phyloP scores from a whole-genome alignment of 257 asterid genomes.

The Solanum boliviense region DNA sequence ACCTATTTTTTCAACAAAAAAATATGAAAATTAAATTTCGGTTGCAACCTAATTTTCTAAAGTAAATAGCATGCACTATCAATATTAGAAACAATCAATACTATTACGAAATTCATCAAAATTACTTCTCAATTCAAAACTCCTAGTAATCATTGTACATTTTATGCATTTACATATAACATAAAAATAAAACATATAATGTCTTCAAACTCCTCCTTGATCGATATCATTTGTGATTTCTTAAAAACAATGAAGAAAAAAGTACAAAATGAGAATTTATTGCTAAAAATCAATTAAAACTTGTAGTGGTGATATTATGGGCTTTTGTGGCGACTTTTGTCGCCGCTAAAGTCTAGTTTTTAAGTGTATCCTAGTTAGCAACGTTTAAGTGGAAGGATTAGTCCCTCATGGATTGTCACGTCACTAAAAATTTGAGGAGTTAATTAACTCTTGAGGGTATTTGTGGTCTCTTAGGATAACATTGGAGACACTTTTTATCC shows the following conservation, averaged over 20 bases:
- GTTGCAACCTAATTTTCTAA: neutral
- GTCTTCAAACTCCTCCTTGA: neutral
- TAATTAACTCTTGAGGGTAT: neutral
- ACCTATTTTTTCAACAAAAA: neutral
- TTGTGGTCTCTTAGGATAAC: neutral
- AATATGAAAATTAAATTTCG: no score
- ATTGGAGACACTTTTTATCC: neutral
- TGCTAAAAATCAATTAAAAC: neutral
- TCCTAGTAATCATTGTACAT: neutral
- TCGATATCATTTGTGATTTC: neutral
- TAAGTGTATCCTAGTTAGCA: neutral
- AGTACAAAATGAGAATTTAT: neutral
- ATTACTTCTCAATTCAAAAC: neutral
- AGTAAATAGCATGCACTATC: neutral
- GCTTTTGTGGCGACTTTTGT: neutral
- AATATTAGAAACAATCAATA: neutral
- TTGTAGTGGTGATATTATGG: neutral
- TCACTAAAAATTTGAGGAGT: no score
- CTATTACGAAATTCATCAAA: no score
- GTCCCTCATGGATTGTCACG: neutral
- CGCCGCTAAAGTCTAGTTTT: neutral
- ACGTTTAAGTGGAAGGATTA: neutral
- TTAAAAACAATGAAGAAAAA: neutral
- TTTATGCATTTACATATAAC: neutral
- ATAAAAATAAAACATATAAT: no score